Conservation (phyloP, 768 basidiomycete species). For the Rhodocollybia butyracea region DNA sequence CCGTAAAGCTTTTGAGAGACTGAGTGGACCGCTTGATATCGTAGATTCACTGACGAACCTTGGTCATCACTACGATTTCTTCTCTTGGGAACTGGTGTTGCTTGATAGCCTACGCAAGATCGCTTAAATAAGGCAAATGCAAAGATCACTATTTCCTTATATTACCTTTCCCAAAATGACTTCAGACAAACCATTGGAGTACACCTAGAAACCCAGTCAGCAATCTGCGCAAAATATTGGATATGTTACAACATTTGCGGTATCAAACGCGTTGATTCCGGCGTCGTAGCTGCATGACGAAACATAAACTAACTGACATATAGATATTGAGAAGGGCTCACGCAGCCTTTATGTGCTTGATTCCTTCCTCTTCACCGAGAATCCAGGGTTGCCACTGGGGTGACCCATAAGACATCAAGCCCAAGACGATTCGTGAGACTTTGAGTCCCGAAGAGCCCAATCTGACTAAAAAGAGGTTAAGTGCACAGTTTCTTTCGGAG, state of each 20-base stretch:
- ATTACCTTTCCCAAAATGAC: constrained; percentile 67
- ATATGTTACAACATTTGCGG: constrained; percentile 42
- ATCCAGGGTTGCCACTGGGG: too few species aligned
- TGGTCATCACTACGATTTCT: constrained; percentile 77
- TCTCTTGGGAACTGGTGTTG: constrained; percentile 64
- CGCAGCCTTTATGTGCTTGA: too few species aligned
- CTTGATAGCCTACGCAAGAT: constrained; percentile 71
- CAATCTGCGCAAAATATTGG: background rate
- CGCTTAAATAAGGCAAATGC: too few species aligned
- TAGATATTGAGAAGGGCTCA: too few species aligned
- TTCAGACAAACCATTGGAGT: constrained; percentile 67
- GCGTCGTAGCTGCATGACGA: constrained; percentile 53
- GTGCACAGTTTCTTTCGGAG: too few species aligned
- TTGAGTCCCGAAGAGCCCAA: too few species aligned
- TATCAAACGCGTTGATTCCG: constrained; percentile 65
- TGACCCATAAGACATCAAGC: too few species aligned
- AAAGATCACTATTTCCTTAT: too few species aligned
- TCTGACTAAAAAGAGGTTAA: too few species aligned
- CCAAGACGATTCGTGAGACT: too few species aligned
- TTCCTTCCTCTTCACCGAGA: too few species aligned
- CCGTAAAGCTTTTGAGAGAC: constrained; percentile 35
- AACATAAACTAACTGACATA: too few species aligned
- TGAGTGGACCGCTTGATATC: background rate
- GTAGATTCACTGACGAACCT: constrained; percentile 35
- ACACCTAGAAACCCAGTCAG: constrained; percentile 34